Evolutionary conservation across 2,329 filamentous ascomycete species (phyloP).

Genomic region (Cercospora sp.): DNA sequence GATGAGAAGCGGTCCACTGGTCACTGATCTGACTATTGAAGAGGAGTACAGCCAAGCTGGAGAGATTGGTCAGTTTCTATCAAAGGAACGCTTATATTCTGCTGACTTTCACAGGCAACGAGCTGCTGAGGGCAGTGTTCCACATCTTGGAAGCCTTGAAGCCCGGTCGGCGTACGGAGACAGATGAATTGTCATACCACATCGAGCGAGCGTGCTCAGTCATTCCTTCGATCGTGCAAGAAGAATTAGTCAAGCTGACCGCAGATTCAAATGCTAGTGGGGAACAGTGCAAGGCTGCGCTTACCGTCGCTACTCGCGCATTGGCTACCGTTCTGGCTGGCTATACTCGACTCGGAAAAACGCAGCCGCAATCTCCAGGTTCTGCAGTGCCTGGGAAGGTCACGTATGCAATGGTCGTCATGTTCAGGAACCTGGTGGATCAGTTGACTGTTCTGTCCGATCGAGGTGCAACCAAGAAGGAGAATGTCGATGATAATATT

Average conservation of each 20-base stretch:
- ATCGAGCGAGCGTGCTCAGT: slow-evolving; percentile 29
- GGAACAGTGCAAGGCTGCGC: slow-evolving; percentile 21
- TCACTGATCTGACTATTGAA: slow-evolving; percentile 7
- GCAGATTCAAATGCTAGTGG: slow-evolving; percentile 1
- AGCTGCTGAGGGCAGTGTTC: slow-evolving; percentile 34
- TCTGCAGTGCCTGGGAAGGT: slow-evolving; percentile 26
- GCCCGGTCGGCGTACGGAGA: slow-evolving; percentile 18
- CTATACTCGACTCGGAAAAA: slow-evolving; percentile 26
- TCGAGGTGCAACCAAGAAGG: slow-evolving; percentile 26
- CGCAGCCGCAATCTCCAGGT: slow-evolving; percentile 11
- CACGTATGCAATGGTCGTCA: slow-evolving; percentile 37
- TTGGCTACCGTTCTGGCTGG: slow-evolving; percentile 30
- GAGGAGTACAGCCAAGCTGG: slow-evolving; percentile 26
- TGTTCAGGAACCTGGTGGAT: slow-evolving; percentile 42
- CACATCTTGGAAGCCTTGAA: slow-evolving; percentile 33
- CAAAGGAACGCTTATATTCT: background rate
- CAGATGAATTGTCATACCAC: slow-evolving; percentile 31
- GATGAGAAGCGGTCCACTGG: slow-evolving; percentile 1
- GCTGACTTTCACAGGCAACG: slow-evolving; percentile 26
- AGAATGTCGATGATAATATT: background rate
- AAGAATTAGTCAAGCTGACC: slow-evolving; percentile 18
- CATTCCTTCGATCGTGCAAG: slow-evolving; percentile 29
- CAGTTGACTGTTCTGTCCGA: slow-evolving; percentile 28
- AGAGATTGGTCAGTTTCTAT: slow-evolving; percentile 25
- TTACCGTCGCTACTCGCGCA: slow-evolving; percentile 29